Evolutionary conservation across 331 rosid species (phyloP), one percentile per base, ranked within the genome.

Genomic region (Ulmus americana): DNA sequence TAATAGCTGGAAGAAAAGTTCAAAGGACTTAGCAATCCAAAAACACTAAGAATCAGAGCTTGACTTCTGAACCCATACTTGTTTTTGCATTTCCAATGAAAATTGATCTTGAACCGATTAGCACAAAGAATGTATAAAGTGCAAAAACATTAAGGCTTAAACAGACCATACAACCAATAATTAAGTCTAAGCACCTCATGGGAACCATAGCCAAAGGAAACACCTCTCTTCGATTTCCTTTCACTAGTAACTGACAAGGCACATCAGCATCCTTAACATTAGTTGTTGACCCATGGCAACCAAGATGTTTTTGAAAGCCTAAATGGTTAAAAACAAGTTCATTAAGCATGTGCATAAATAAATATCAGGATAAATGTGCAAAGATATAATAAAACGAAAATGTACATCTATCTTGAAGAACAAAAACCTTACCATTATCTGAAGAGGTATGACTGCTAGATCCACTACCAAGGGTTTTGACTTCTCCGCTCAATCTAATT

Each of bases 1-100:
- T 20, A 22, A 22, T 22, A 22, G 35, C 2, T 6, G 16, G 39
- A 42, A 10, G 1, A 15, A 55, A 45, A 35, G 8, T 58, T 39
- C 65, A 40, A 18, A 28, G 15, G 40, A 72, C 85, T 71, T 70
- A 87, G 95, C 79, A 64, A 55, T 66, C 69, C 55, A 55, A 45
- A 49, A 58, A 55, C 63, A 72, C 72, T 77, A 91, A 13, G 96
- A 78, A 59, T 96, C 97, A 69, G 91, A 82, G 77, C 88, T 81
- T 5, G 95, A 76, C 78, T 91, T 91, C 83, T 88, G 96, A 79
- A 91, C 88, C 97, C 97, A 91, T 57, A 88, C 88, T 79, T 86
- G 96, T 76, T 82, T 91, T 96, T 91, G 95, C 86, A 74, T 59
- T 77, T 61, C 69, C 55, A 75, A 52, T 3, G 59, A 67, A 68